Conservation (phyloP, 129 eudicot genomes). For the Calendula officinalis region DNA sequence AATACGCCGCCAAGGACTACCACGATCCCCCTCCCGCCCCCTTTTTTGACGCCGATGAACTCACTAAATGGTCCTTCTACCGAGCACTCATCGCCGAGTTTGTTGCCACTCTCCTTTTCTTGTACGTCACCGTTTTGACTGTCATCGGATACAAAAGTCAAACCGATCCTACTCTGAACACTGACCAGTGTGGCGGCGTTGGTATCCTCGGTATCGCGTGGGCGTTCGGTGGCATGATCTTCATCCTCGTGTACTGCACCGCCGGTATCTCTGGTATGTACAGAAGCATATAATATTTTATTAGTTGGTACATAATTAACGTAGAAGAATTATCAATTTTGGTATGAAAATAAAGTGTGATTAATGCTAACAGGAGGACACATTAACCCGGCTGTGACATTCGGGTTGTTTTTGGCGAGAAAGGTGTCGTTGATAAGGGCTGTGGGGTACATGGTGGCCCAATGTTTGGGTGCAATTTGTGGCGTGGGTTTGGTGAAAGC, state of each 20-base stretch:
- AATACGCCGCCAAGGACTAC: conserved; percentile 16
- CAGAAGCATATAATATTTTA: no score
- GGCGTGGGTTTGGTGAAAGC: conserved; percentile 12
- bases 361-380: conserved; percentile 25
- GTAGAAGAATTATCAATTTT: no score
- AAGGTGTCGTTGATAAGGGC: conserved; percentile 24
- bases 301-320: no score
- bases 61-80: background rate
- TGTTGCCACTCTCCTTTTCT: conserved; percentile 12
- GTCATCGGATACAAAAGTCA: conserved; percentile 21
- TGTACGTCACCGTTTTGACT: background rate
- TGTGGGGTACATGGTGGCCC: conserved; percentile 10
- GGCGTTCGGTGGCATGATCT: conserved; percentile 93
- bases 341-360: background rate
- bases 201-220: conserved; percentile 82
- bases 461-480: background rate
- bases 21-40: background rate
- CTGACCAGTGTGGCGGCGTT: background rate
- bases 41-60: no score
- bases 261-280: conserved; percentile 81
- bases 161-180: background rate
- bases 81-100: conserved; percentile 13
- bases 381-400: conserved; percentile 7
- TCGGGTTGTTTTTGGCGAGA: conserved; percentile 8
- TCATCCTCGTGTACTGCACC: conserved; percentile 89